Evolutionary conservation across 2,329 filamentous ascomycete genomes (phyloP), one percentile per base, ranked within the genome.

Genomic region (Simplicillium sp.): DNA sequence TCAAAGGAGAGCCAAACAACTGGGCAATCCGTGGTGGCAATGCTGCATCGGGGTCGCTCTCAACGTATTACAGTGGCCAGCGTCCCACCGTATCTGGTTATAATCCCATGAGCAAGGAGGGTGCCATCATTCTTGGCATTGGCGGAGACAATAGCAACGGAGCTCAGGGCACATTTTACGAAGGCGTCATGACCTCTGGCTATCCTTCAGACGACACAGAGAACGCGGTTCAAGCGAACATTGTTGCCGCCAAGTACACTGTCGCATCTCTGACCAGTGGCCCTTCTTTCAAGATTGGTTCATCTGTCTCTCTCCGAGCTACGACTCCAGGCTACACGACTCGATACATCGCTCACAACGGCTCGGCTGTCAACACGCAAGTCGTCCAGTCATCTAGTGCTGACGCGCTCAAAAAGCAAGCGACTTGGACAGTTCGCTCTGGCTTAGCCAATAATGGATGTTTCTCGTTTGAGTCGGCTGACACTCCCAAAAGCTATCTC

Each of bases 41-140:
- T 40, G 68, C 75, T 9, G 66, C 65, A 0, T 71, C 74, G 0
- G 75, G 73, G 15, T 54, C 61, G 3, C 53, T 82, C 13, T 70
- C 72, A 4, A 82, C 77, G 0, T 80, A 68, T 59, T 83, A 77
- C 52, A 71, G 56, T 44, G 78, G 79, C 5, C 59, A 50, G 2
- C 71, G 77, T 4, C 78, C 77, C 3, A 64, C 40, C n/a, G 59
- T 42, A 11, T 17, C 3, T 8, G 75, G 75, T 11, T 81, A 82
- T 57, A 72, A 77, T 53, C 67, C 71, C 0, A 82, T 82, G 78
- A 64, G 50, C 48, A 80, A 81, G 48, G 77, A 82, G 51, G 78
- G 77, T n/a, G 71, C 77, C 40, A 78, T 82, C 35, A 68, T 82
- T 42, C 73, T 82, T 12, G 78, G 78, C 16, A 80, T 81, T 41